Base-by-base conservation (phyloP, 805 yeast genomes). In the Wickerhamomyces mucosus region DNA sequence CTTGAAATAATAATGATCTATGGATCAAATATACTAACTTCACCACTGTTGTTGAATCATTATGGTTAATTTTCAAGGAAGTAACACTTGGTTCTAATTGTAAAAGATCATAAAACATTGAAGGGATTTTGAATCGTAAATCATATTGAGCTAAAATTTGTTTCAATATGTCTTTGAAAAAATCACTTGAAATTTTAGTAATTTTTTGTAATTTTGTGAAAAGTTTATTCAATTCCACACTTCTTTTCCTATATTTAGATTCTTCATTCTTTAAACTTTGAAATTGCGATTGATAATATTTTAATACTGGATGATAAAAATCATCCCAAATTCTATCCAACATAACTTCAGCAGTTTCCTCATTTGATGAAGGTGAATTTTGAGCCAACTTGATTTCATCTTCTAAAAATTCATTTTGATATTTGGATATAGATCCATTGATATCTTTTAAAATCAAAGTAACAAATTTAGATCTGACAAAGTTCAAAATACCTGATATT, bases 231-330 rank as follows among this genome's bases (percentile, higher is more conserved):
- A 71, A 50, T 44, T 76, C 83, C 3, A 77, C 77, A 5, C 65
- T 33, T 25, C 34, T 34, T 37, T 44, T 42, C 31, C 36, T 23
- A 20, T 33, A 42, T 35, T 32, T 37, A 29, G 21, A 13, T 19
- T 34, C 21, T 50, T 27, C 50, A 47, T 30, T 43, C 5, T 30
- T 29, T 16, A 47, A 21, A 1, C 30, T 25, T 8, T 35, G 37
- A 22, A 32, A 41, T 20, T 35, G 41, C 1, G 43, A 29, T 9
- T 45, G 37, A 28, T 46, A 77, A 47, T 65, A 65, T 41, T 74
- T 76, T 38, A 78, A 63, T 3, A 73, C 67, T 2, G 84, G 84
- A 43, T 75, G 73, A 41, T 75, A 79, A 39, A 79, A 63, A 5
- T 72, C 71, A 20, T 60, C 48, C 86, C 86, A 79, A 15, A 74